Conservation (phyloP, 192 early-diverging fungal genomes). For the Lobulomyces angularis region DNA sequence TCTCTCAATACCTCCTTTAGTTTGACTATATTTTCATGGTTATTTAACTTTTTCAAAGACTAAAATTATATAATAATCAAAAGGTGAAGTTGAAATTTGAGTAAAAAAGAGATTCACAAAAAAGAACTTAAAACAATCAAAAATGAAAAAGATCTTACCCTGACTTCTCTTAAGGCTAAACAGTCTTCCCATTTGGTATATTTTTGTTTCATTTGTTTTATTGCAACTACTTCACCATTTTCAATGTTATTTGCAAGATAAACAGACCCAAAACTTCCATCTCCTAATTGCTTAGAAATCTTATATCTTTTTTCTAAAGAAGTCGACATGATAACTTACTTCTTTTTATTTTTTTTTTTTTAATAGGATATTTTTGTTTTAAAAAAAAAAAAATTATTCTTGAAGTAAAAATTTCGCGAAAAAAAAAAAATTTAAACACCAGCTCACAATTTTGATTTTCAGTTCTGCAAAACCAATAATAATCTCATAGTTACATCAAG, state of each 20-base stretch:
- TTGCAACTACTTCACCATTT: slow-evolving; percentile 63
- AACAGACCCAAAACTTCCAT: slow-evolving; percentile 75
- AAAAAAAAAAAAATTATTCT: no score
- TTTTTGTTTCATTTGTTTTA: slow-evolving; percentile 84
- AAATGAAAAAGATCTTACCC: slow-evolving; percentile 24
- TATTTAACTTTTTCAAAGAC: slow-evolving; percentile 57
- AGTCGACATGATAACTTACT: no score
- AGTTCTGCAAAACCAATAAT: no score
- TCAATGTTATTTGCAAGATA: slow-evolving; percentile 48
- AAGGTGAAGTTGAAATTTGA: slow-evolving; percentile 3
- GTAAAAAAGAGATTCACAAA: not conserved
- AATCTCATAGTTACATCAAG: no score
- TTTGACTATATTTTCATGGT: slow-evolving; percentile 75
- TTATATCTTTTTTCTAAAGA: no score
- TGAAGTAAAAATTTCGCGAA: no score
- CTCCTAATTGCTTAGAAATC: slow-evolving; percentile 58
- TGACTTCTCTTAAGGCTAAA: slow-evolving; percentile 64
- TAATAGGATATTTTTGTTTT: no score
- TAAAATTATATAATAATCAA: slow-evolving; percentile 7
- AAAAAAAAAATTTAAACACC: no score
- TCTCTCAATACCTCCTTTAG: slow-evolving; percentile 74
- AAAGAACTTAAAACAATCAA: not conserved
- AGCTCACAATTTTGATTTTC: no score
- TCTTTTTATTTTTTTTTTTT: no score
- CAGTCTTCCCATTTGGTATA: slow-evolving; percentile 59